Evolutionary conservation across 2,329 filamentous ascomycete genomes (phyloP).

Genomic region (Phoma sp.): DNA sequence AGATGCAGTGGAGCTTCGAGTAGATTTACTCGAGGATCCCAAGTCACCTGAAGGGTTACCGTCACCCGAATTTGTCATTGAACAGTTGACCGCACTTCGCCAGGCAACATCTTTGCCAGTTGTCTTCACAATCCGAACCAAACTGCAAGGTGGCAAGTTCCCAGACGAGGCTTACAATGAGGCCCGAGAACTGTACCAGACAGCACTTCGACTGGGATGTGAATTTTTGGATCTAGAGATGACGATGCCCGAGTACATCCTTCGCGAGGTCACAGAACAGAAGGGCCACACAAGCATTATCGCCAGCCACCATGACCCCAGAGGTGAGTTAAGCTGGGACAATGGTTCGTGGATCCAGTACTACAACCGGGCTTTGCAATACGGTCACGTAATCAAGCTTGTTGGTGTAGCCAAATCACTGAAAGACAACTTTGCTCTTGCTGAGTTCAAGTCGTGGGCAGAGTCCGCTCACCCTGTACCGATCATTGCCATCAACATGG

Average conservation of each 20-base stretch:
- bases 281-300: slow-evolving; percentile 83
- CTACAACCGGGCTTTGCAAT: slow-evolving; percentile 89
- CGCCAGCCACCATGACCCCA: slow-evolving; percentile 92
- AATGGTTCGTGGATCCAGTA: slow-evolving; percentile 90
- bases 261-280: slow-evolving; percentile 71
- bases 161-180: slow-evolving; percentile 76
- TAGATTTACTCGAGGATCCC: slow-evolving; percentile 83
- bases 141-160: slow-evolving; percentile 85
- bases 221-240: slow-evolving; percentile 96
- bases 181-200: slow-evolving; percentile 75
- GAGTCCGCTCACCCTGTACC: slow-evolving; percentile 76
- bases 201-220: slow-evolving; percentile 81
- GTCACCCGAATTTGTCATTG: slow-evolving; percentile 75
- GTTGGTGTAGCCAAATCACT: slow-evolving; percentile 78
- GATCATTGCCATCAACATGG: slow-evolving; percentile 96
- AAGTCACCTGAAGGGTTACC: slow-evolving; percentile 63
- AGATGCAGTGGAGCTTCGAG: slow-evolving; percentile 92
- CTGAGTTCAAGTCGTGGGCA: slow-evolving; percentile 80
- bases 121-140: slow-evolving; percentile 89
- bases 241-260: slow-evolving; percentile 77
- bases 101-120: slow-evolving; percentile 76
- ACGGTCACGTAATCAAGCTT: slow-evolving; percentile 93
- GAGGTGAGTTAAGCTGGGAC: slow-evolving; percentile 80
- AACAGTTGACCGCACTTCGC: slow-evolving; percentile 81
- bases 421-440: slow-evolving; percentile 86